Base-by-base conservation (phyloP, 1,284 basidiomycete genomes). In the Leccinum angustisporum region DNA sequence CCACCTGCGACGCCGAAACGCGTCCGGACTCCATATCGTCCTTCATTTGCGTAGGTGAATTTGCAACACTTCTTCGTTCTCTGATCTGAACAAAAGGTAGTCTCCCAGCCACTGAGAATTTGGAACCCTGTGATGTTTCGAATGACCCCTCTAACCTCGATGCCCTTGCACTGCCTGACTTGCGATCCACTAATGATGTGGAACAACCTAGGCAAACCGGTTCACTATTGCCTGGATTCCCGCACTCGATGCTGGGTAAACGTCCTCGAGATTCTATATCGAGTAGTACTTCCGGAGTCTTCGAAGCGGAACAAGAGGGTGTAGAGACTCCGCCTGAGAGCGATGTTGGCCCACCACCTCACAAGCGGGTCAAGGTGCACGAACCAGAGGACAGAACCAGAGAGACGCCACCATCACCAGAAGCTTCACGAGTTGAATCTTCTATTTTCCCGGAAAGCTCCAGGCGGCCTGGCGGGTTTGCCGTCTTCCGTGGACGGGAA, bases 241-340 rank as follows among this genome's bases (percentile, higher is more conserved):
- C 80, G 6, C 75, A 79, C 40, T 79, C 74, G 30, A 75, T 79
- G 30, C 76, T 87, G 25, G 88, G 88, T 11, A 91, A 90, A 71
- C 83, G 86, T 34, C 81, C 77, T 57, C 80, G 87, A 62, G 83
- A 84, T 63, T 76, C 82, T 2, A 72, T 76, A 14, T 74, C 77
- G 16, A 81, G 79, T 66, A 72, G 76, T 59, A 67, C 77, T 36
- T 75, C 78, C 5, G 81, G 78, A 51, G 68, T 78, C 9, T 70
- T 77, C 10, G 83, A 83, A 59, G 73, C 74, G 38, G 77, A 72
- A 16, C 69, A 78, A 61, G 78, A 79, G 57, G 78, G 71, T 16
- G 66, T 69, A 27, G 78, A 80, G 58, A 72, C 67, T 48, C 81
- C 79, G 60, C 67, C 75, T 8, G 72, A 77, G 69, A 72, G 63